A percentile compares a stretch with the other conserved stretches of the same genome.
Evolutionary conservation across 1,284 basidiomycete species (phyloP).

Genomic region (Moesziomyces sp.): DNA sequence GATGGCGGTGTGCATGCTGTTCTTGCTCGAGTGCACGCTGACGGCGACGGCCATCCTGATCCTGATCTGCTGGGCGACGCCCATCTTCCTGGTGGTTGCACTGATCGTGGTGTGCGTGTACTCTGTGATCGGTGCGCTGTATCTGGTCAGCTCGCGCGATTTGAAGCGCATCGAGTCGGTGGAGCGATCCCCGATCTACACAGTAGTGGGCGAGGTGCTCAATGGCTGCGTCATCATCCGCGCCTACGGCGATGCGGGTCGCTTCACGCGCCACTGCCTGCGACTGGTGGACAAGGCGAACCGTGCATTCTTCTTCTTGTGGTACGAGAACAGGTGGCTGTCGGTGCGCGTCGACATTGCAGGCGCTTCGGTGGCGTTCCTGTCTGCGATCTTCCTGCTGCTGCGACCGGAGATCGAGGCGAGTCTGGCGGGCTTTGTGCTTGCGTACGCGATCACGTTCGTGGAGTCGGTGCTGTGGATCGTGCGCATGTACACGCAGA

Average conservation of each 20-base stretch:
- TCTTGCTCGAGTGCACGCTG: conserved; percentile 51
- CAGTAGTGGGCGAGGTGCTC: conserved; percentile 74
- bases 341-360: conserved; percentile 65
- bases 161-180: conserved; percentile 67
- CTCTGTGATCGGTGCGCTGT: conserved; percentile 62
- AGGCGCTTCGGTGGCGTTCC: conserved; percentile 60
- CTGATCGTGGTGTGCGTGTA: conserved; percentile 57
- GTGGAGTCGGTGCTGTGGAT: conserved; percentile 75
- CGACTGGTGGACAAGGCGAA: conserved; percentile 70
- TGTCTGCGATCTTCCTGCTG: conserved; percentile 72
- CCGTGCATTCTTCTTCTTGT: conserved; percentile 66
- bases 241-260: conserved; percentile 83
- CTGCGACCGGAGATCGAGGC: conserved; percentile 62
- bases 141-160: conserved; percentile 65
- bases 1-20: conserved; percentile 55
- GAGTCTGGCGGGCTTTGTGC: conserved; percentile 61
- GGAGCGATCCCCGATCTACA: conserved; percentile 66
- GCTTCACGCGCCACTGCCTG: conserved; percentile 74
- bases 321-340: conserved; percentile 73
- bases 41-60: conserved; percentile 56
- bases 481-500: conserved; percentile 59
- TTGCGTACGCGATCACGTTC: conserved; percentile 66
- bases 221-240: conserved; percentile 84
- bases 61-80: conserved; percentile 65
- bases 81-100: conserved; percentile 52